phyloP scores from a whole-genome alignment of 179 eudicot species.

The Beta lomatogona region DNA sequence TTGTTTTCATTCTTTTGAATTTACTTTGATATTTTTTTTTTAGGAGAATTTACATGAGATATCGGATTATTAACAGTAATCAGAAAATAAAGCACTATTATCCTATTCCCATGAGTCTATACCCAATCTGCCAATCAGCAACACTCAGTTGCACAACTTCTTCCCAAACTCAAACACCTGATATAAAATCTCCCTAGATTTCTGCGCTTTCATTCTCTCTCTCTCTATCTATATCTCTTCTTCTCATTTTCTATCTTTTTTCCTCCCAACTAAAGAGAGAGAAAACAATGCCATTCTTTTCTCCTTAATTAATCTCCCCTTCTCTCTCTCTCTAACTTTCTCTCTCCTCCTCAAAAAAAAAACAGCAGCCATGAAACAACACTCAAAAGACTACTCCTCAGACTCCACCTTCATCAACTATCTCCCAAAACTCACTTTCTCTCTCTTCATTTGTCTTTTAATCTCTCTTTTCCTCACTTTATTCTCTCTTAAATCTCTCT shows the following conservation, averaged over 20 bases:
- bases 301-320: not conserved
- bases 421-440: conserved; percentile 25
- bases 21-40: too few relatives aligned
- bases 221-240: too few relatives aligned
- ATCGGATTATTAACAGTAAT: too few relatives aligned
- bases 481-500: conserved; percentile 19
- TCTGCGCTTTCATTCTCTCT: not conserved
- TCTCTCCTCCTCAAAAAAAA: too few relatives aligned
- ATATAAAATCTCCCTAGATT: not conserved
- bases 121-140: not conserved
- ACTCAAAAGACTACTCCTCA: conserved; percentile 8
- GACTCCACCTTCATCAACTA: not conserved
- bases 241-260: too few relatives aligned
- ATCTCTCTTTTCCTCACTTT: conserved; percentile 22
- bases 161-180: conserved; percentile 1
- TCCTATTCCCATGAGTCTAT: too few relatives aligned
- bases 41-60: too few relatives aligned
- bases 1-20: too few relatives aligned
- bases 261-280: too few relatives aligned
- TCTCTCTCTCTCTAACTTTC: too few relatives aligned
- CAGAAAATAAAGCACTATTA: too few relatives aligned
- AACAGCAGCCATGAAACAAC: conserved; percentile 22
- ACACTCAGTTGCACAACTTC: not conserved
- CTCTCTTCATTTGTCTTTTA: conserved; percentile 27
- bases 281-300: not conserved